Conservation (phyloP, 257 asterid genomes). For the Solanum peruvianum region DNA sequence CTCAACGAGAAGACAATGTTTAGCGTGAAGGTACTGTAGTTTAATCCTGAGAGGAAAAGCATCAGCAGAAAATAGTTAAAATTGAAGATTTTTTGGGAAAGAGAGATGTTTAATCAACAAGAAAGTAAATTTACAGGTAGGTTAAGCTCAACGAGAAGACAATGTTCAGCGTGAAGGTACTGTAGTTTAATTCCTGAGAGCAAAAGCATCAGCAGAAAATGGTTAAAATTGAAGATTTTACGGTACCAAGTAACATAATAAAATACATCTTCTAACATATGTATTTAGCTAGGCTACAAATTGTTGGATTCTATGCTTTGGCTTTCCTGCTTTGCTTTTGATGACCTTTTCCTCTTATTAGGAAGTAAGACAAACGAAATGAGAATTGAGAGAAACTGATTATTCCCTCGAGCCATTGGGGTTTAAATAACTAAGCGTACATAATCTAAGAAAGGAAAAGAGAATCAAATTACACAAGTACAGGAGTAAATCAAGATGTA, state of each 20-base stretch:
- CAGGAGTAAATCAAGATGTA: background rate
- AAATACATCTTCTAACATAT: background rate
- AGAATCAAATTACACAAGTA: background rate
- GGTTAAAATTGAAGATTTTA: background rate
- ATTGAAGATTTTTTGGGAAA: background rate
- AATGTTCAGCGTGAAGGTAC: background rate
- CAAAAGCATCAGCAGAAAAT: background rate
- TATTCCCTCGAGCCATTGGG: background rate
- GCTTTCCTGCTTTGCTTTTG: background rate
- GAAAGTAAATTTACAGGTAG: background rate
- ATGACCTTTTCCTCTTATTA: background rate
- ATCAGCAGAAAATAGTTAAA: background rate
- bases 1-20: background rate
- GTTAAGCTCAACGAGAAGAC: background rate
- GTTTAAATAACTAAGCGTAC: background rate
- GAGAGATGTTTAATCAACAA: background rate
- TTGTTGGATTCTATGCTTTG: background rate
- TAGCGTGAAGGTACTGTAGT: background rate
- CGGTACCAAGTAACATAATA: background rate
- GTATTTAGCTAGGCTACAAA: background rate
- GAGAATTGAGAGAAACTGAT: background rate
- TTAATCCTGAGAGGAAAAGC: background rate
- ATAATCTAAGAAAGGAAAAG: background rate
- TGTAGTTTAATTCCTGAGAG: background rate
- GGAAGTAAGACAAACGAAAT: background rate